phyloP scores from a whole-genome alignment of 306 rosid species.

The Psophocarpus tetragonolobus region DNA sequence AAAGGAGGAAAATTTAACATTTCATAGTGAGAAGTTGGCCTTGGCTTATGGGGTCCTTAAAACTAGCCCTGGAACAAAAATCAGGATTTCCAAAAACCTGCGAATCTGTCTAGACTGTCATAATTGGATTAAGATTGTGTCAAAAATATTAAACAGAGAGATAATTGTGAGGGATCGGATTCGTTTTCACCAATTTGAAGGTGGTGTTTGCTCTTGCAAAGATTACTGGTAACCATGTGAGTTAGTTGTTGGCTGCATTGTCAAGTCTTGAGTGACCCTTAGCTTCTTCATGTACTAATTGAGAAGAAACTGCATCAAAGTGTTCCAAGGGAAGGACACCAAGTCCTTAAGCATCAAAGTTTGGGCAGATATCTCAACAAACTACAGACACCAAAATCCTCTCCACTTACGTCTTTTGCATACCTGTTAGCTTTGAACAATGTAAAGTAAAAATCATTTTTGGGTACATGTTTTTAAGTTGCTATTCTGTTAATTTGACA shows the following conservation, averaged over 20 bases:
- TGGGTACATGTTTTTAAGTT: not conserved
- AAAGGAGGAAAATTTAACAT: slow-evolving; percentile 61
- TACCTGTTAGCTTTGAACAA: slow-evolving; percentile 1
- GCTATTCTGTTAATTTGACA: not conserved
- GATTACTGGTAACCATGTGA: slow-evolving; percentile 64
- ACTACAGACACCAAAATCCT: slow-evolving; percentile 1
- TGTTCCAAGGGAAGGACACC: not conserved
- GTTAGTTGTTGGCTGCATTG: slow-evolving; percentile 30
- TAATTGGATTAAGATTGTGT: slow-evolving; percentile 55
- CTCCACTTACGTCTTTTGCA: not conserved
- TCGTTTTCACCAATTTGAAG: slow-evolving; percentile 74
- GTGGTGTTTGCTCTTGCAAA: slow-evolving; percentile 67
- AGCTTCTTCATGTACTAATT: not conserved
- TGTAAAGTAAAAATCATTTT: not conserved
- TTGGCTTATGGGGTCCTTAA: slow-evolving; percentile 66
- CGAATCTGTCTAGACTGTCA: slow-evolving; percentile 58
- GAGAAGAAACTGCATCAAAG: slow-evolving; percentile 13
- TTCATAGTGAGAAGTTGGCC: slow-evolving; percentile 70
- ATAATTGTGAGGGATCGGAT: slow-evolving; percentile 73
- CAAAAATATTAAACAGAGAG: slow-evolving; percentile 53
- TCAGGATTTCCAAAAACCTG: slow-evolving; percentile 64
- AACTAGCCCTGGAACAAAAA: slow-evolving; percentile 65
- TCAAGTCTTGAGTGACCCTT: not conserved
- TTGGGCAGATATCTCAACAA: not conserved
- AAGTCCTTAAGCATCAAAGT: slow-evolving; percentile 12